A percentile compares a stretch with the other conserved stretches of the same genome.
Conservation (phyloP, 768 basidiomycete genomes). For the Serendipita vermifera region DNA sequence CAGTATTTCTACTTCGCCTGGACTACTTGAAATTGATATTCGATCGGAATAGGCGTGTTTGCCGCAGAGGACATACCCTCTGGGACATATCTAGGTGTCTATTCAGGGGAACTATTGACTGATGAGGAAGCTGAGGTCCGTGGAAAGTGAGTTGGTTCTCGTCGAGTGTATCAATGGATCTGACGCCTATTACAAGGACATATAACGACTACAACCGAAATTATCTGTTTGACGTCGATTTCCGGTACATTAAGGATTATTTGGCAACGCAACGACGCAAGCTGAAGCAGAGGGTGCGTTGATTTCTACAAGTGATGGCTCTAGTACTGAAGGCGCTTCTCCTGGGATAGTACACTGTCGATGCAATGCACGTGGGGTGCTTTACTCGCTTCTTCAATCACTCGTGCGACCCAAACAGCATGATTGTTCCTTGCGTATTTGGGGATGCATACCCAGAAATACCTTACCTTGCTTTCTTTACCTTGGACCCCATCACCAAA, state of each 20-base stretch:
- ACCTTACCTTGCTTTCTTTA: slow-evolving; percentile 55
- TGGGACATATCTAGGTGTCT: slow-evolving; percentile 70
- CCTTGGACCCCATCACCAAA: slow-evolving; percentile 45
- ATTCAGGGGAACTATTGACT: slow-evolving; percentile 69
- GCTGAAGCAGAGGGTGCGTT: slow-evolving; percentile 15
- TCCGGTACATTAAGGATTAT: slow-evolving; percentile 49
- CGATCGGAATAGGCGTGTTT: slow-evolving; percentile 53
- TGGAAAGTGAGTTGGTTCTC: slow-evolving; percentile 26
- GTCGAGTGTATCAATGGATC: slow-evolving; percentile 7
- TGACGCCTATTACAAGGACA: slow-evolving; percentile 29
- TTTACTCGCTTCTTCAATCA: slow-evolving; percentile 95
- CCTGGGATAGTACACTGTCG: not conserved
- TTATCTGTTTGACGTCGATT: slow-evolving; percentile 76
- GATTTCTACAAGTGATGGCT: slow-evolving; percentile 13
- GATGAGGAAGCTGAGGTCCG: slow-evolving; percentile 54
- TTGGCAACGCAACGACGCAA: slow-evolving; percentile 20
- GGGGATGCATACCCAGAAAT: slow-evolving; percentile 24
- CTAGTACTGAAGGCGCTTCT: slow-evolving; percentile 22
- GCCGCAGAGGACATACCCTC: slow-evolving; percentile 47
- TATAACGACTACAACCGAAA: slow-evolving; percentile 64
- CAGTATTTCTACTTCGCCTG: slow-evolving; percentile 18
- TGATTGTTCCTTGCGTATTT: slow-evolving; percentile 47
- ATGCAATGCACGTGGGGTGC: not conserved
- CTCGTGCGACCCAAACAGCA: slow-evolving; percentile 78
- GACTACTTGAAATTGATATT: too few relatives aligned